phyloP scores from a whole-genome alignment of 1,284 basidiomycete species.

The Moesziomyces sp. region DNA sequence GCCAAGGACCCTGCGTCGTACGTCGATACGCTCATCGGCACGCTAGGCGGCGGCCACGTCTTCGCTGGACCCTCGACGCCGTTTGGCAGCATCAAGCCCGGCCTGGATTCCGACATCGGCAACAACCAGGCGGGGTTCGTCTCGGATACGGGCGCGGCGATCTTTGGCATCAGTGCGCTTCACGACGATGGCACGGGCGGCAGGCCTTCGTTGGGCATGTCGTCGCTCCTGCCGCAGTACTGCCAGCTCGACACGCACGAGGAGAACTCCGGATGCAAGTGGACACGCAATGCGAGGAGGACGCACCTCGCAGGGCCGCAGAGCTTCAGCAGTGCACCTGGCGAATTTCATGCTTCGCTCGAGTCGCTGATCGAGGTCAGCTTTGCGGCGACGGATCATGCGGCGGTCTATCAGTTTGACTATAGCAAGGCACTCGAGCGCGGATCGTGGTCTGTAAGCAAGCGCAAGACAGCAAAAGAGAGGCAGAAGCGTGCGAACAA shows the following conservation, averaged over 20 bases:
- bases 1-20: constrained; percentile 21
- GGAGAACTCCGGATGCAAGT: constrained; percentile 25
- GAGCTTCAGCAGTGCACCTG: constrained; percentile 10
- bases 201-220: constrained; percentile 24
- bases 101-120: constrained; percentile 20
- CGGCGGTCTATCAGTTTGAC: constrained; percentile 31
- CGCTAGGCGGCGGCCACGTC: constrained; percentile 39
- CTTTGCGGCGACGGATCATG: constrained; percentile 25
- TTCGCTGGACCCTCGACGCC: constrained; percentile 33
- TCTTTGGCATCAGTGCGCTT: constrained; percentile 33
- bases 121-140: constrained; percentile 45
- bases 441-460: constrained; percentile 2
- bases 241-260: constrained; percentile 27
- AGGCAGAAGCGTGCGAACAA: constrained; percentile 19
- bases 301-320: constrained; percentile 6
- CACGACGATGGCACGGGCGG: constrained; percentile 47
- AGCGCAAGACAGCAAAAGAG: background rate
- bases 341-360: constrained; percentile 17
- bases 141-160: constrained; percentile 14
- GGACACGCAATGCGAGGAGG: constrained; percentile 8
- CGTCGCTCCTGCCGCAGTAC: constrained; percentile 37
- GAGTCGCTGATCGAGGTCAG: constrained; percentile 11
- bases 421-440: constrained; percentile 10
- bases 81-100: constrained; percentile 42
- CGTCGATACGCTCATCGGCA: constrained; percentile 36